Evolutionary conservation across 306 rosid genomes (phyloP).

Genomic region (Parietaria judaica): DNA sequence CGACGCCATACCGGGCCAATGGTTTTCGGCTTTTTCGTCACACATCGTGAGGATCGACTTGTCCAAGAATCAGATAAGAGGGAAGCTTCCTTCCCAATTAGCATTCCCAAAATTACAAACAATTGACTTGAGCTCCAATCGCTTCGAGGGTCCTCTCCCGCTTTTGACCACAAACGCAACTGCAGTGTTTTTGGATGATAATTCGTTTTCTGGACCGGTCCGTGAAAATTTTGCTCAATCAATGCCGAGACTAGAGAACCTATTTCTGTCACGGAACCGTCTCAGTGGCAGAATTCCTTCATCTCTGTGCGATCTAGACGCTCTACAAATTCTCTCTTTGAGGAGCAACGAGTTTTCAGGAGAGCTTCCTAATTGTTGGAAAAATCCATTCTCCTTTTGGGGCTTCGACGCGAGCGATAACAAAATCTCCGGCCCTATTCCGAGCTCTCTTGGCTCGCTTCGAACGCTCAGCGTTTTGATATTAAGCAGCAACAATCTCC

Average conservation of each 20-base stretch:
- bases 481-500: slow-evolving; percentile 12
- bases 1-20: slow-evolving; percentile 10
- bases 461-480: slow-evolving; percentile 5
- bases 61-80: slow-evolving; percentile 9
- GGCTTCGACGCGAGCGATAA: slow-evolving; percentile 14
- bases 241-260: not conserved
- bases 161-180: slow-evolving; percentile 2
- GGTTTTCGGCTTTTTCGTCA: slow-evolving; percentile 10
- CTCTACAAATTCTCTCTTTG: slow-evolving; percentile 1
- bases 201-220: slow-evolving; percentile 17
- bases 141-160: slow-evolving; percentile 19
- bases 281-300: slow-evolving; percentile 16
- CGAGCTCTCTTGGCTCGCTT: slow-evolving; percentile 13
- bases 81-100: slow-evolving; percentile 4
- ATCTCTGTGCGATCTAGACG: slow-evolving; percentile 3
- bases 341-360: slow-evolving; percentile 15
- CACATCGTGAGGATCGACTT: not conserved
- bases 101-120: not conserved
- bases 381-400: not conserved
- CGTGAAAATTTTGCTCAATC: slow-evolving; percentile 10
- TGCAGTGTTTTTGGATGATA: not conserved
- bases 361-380: slow-evolving; percentile 11
- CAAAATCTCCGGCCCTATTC: slow-evolving; percentile 15
- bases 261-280: slow-evolving; percentile 13
- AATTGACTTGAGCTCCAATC: slow-evolving; percentile 9